These are phyloP conservation scores for Ceratopteris richardii DNA, from an alignment of 75 land plant species.

Conservation along the genomic window DNA sequence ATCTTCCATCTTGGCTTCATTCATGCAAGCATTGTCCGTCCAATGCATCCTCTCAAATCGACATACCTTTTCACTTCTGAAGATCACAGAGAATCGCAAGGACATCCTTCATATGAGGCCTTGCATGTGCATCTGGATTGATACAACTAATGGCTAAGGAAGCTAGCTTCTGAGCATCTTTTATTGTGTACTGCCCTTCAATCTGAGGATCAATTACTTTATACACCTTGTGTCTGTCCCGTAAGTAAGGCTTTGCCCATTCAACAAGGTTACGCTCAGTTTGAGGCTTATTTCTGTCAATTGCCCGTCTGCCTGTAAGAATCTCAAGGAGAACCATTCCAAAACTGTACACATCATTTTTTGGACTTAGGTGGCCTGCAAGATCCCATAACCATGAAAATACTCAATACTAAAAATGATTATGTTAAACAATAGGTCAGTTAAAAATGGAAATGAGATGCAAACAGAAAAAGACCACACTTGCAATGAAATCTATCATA, in stretches of 20 bases:
- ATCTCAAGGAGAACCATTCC: conserved; percentile 28
- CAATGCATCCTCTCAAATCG: no score
- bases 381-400: not conserved
- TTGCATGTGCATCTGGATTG: conserved; percentile 2
- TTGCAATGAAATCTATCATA: no score
- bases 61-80: no score
- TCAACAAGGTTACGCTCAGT: conserved; percentile 16
- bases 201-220: conserved; percentile 19
- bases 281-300: conserved; percentile 17
- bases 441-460: no score
- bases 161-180: conserved; percentile 14
- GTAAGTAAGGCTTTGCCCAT: conserved; percentile 30
- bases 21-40: no score
- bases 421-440: no score
- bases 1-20: no score
- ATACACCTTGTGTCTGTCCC: conserved; percentile 11
- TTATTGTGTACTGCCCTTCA: conserved; percentile 12
- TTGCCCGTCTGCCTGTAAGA: conserved; percentile 21
- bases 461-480: no score
- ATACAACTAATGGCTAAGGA: conserved; percentile 18
- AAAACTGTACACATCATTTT: conserved; percentile 30
- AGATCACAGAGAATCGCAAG: no score
- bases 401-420: no score
- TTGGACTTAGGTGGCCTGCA: conserved; percentile 23
- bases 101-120: conserved; percentile 23